Evolutionary conservation across 306 rosid genomes (phyloP).

Genomic region (Cyclanthera cordifolia): DNA sequence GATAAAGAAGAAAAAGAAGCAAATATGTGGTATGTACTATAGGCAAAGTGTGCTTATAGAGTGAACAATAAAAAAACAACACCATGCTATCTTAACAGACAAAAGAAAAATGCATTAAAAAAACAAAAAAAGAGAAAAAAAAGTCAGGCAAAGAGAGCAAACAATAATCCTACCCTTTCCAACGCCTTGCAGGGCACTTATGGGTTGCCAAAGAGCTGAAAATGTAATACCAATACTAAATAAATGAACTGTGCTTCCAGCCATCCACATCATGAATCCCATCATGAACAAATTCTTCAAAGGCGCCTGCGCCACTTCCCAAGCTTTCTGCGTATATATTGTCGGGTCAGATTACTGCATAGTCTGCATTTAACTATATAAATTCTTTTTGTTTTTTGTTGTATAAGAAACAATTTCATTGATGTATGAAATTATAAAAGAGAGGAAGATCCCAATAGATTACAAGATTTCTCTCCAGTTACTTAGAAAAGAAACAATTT

Average conservation of each 20-base stretch:
- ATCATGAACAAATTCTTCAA: constrained; percentile 92
- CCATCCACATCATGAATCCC: constrained; percentile 99
- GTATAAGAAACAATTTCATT: no score
- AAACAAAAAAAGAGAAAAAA: no score
- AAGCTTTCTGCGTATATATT: constrained; percentile 64
- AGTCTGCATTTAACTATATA: background rate
- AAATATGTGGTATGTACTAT: background rate
- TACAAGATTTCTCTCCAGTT: no score
- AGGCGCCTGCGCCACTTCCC: constrained; percentile 99
- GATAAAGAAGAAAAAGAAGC: background rate
- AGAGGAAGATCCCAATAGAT: no score
- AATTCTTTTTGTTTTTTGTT: no score
- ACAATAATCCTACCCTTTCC: constrained; percentile 51
- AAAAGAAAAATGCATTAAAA: background rate
- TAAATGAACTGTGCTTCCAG: constrained; percentile 88
- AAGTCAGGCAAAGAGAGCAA: background rate
- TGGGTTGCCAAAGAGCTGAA: constrained; percentile 99
- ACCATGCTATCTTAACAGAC: background rate
- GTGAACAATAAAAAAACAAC: background rate
- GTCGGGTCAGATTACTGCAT: background rate
- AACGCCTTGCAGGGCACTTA: constrained; percentile 79
- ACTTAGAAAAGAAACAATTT: no score
- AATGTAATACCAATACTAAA: constrained; percentile 96
- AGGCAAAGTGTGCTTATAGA: background rate
- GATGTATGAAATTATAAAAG: no score